These are phyloP conservation scores for Paraconiothyrium sp. DNA, from an alignment of 2,329 filamentous ascomycete genomes.

Conservation along the genomic window DNA sequence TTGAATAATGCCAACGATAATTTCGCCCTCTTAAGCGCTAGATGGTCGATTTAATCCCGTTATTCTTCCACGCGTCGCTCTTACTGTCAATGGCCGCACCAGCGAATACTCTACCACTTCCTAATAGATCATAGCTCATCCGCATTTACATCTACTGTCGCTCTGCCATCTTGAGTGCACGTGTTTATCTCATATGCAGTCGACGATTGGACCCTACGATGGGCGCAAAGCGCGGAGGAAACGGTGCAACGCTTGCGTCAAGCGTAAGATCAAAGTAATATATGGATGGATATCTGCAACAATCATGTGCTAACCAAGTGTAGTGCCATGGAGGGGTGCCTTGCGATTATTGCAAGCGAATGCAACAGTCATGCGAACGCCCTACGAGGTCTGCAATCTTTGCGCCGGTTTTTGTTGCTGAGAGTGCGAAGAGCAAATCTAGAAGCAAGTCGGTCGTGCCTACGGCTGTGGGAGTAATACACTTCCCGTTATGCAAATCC, in stretches of 20 bases:
- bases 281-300: not conserved
- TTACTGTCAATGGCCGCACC: not conserved
- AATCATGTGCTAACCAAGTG: constrained; percentile 1
- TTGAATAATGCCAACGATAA: not conserved
- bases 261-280: constrained; percentile 38
- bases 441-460: not conserved
- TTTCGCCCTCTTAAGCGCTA: too few species aligned
- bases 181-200: constrained; percentile 19
- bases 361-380: constrained; percentile 25
- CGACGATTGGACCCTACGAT: constrained; percentile 36
- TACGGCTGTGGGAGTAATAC: not conserved
- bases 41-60: not conserved
- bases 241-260: constrained; percentile 36
- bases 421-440: not conserved
- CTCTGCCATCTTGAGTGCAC: not conserved
- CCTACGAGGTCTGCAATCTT: constrained; percentile 14
- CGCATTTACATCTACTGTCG: too few species aligned
- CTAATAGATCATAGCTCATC: constrained; percentile 11
- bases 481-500: constrained; percentile 3
- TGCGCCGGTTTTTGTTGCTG: constrained; percentile 29
- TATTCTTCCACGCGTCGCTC: not conserved
- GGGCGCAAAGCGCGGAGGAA: constrained; percentile 40
- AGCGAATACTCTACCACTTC: constrained; percentile 21
- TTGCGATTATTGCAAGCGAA: constrained; percentile 32
- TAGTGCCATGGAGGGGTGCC: constrained; percentile 38